These are phyloP conservation scores for Rhizopus delemar DNA, from an alignment of 371 early-diverging fungal genomes.

Conservation along the genomic window DNA sequence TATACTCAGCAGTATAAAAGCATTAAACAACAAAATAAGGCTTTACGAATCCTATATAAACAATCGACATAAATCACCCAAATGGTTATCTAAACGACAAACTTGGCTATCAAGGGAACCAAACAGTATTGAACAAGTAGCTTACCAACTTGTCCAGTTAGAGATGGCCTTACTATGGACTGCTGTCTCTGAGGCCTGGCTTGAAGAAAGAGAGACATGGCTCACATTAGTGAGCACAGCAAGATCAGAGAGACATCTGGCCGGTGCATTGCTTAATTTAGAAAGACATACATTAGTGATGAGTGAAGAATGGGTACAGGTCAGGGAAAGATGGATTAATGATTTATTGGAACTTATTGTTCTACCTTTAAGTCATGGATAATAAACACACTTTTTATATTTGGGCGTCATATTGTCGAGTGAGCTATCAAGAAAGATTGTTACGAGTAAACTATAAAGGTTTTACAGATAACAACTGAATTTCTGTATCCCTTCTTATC, in stretches of 20 bases:
- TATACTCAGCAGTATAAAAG: slow-evolving; percentile 40
- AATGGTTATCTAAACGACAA: slow-evolving; percentile 41
- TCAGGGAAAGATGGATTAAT: slow-evolving; percentile 44
- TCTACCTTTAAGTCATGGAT: slow-evolving; percentile 43
- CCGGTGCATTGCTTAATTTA: slow-evolving; percentile 46
- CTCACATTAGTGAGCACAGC: slow-evolving; percentile 46
- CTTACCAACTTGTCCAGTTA: slow-evolving; percentile 47
- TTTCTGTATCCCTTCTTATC: too few relatives aligned
- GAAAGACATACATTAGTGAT: slow-evolving; percentile 52
- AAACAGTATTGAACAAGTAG: slow-evolving; percentile 43
- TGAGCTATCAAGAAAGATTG: too few relatives aligned
- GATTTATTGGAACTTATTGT: slow-evolving; percentile 50
- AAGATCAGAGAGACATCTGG: slow-evolving; percentile 47
- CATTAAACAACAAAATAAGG: slow-evolving; percentile 34
- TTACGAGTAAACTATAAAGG: too few relatives aligned
- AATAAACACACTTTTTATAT: neutral
- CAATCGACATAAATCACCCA: slow-evolving; percentile 50
- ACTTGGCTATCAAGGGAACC: slow-evolving; percentile 46
- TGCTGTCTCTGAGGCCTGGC: slow-evolving; percentile 50
- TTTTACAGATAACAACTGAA: too few relatives aligned
- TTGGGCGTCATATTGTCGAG: neutral
- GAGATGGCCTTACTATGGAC: slow-evolving; percentile 55
- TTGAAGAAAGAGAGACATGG: slow-evolving; percentile 53
- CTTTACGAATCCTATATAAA: slow-evolving; percentile 46
- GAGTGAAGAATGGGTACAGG: slow-evolving; percentile 39